phyloP scores from a whole-genome alignment of 208 protist genomes.

The Wallacemonas collosoma region DNA sequence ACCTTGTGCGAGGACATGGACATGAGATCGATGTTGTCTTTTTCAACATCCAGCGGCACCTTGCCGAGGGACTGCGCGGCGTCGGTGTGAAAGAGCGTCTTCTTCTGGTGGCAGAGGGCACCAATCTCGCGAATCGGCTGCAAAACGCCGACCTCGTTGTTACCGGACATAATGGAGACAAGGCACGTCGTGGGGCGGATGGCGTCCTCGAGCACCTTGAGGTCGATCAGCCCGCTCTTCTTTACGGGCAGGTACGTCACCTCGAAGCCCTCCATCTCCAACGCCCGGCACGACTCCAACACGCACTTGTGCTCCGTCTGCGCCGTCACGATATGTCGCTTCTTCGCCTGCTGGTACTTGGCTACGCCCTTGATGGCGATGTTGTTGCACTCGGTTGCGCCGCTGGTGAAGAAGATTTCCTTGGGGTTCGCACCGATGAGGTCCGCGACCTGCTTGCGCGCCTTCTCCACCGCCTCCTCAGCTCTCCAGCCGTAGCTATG shows the following conservation, averaged over 20 bases:
- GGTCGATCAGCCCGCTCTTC: conserved; percentile 96
- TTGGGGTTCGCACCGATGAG: conserved; percentile 96
- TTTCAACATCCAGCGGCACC: conserved; percentile 97
- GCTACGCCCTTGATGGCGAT: conserved; percentile 98
- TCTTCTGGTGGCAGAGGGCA: conserved; percentile 92
- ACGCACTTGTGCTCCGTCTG: conserved; percentile 99
- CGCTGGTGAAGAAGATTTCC: conserved; percentile 99
- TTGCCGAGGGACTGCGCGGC: conserved; percentile 98
- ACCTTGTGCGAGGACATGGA: conserved; percentile 99
- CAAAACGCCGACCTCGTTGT: conserved; percentile 99
- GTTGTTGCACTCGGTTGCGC: conserved; percentile 99
- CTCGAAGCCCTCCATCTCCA: conserved; percentile 96
- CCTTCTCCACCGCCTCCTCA: conserved; percentile 95
- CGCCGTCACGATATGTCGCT: conserved; percentile 98
- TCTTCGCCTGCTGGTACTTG: conserved; percentile 96
- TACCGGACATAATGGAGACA: conserved; percentile 98
- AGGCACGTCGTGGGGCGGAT: conserved; percentile 95
- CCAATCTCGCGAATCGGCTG: conserved; percentile 98
- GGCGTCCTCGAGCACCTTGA: conserved; percentile 90
- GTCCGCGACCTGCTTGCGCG: conserved; percentile 87
- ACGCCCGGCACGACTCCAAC: conserved; percentile 97
- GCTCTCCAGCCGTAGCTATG: conserved; percentile 98
- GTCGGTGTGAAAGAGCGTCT: conserved; percentile 98
- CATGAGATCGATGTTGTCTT: conserved; percentile 97
- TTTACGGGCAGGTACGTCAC: conserved; percentile 98